These are phyloP conservation scores for Dipodascus albidus DNA, from an alignment of 805 yeast genomes.

Conservation along the genomic window DNA sequence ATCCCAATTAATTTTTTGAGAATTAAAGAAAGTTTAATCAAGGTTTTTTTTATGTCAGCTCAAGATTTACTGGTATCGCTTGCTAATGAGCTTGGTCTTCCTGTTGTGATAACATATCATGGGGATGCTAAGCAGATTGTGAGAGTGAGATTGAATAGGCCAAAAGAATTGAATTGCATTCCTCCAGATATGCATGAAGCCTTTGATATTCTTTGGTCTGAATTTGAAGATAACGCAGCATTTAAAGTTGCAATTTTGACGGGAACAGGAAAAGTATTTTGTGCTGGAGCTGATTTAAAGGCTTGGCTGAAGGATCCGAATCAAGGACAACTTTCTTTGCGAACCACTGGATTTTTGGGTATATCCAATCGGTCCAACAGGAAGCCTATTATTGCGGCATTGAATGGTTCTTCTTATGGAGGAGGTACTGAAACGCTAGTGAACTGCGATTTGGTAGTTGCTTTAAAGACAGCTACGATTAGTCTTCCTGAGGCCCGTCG, in stretches of 20 bases:
- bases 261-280: constrained; percentile 19
- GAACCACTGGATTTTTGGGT: constrained; percentile 17
- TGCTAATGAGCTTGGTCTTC: neutral
- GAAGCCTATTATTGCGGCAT: constrained; percentile 20
- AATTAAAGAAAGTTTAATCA: too few species aligned
- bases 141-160: constrained; percentile 14
- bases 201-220: constrained; percentile 12
- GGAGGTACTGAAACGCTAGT: constrained; percentile 21
- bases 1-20: too few species aligned
- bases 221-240: constrained; percentile 13
- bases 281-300: constrained; percentile 22
- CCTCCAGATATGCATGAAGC: constrained; percentile 11
- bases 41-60: constrained; percentile 5
- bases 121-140: constrained; percentile 9
- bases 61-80: neutral
- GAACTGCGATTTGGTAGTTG: constrained; percentile 20
- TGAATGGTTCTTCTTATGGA: constrained; percentile 20
- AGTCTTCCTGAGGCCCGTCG: constrained; percentile 18
- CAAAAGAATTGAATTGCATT: constrained; percentile 12
- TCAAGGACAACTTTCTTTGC: constrained; percentile 1
- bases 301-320: constrained; percentile 11
- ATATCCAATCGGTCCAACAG: constrained; percentile 15
- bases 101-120: constrained; percentile 5
- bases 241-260: constrained; percentile 18
- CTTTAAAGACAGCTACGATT: constrained; percentile 13